These are phyloP conservation scores for Geotrichum carabidarum DNA, from an alignment of 1,139 yeast species.

Conservation along the genomic window DNA sequence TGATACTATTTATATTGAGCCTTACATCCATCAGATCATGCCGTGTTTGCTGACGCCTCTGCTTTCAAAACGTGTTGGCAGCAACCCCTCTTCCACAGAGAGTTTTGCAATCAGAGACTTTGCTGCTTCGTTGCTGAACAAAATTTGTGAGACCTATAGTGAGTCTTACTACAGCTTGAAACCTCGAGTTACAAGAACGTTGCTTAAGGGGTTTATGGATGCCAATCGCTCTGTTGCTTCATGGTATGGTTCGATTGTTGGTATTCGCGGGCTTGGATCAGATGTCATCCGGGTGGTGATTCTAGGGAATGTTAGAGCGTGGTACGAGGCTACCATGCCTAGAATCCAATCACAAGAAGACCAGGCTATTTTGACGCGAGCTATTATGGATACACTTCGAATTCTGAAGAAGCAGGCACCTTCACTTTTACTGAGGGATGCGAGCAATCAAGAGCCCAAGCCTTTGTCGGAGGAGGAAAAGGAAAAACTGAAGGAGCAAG, in stretches of 20 bases:
- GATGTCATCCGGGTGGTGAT: constrained; percentile 84
- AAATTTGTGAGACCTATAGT: constrained; percentile 73
- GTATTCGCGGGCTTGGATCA: constrained; percentile 74
- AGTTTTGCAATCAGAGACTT: constrained; percentile 63
- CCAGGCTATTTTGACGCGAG: constrained; percentile 26
- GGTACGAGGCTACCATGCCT: constrained; percentile 45
- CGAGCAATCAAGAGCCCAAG: neutral
- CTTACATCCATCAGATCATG: constrained; percentile 93
- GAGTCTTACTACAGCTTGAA: constrained; percentile 83
- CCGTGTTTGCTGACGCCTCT: constrained; percentile 88
- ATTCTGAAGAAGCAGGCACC: constrained; percentile 30
- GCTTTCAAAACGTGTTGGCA: constrained; percentile 85
- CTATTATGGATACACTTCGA: constrained; percentile 34
- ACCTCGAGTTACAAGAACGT: constrained; percentile 90
- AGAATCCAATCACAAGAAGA: constrained; percentile 31
- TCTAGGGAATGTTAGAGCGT: constrained; percentile 75
- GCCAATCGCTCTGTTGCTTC: constrained; percentile 76
- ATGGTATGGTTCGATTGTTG: constrained; percentile 85
- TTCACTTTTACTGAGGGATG: constrained; percentile 18
- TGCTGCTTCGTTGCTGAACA: constrained; percentile 77
- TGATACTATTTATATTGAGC: constrained; percentile 84
- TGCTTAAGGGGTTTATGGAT: constrained; percentile 84
- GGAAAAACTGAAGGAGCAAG: constrained; percentile 48
- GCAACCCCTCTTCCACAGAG: constrained; percentile 39
- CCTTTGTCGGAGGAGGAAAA: constrained; percentile 24